Base-by-base conservation (phyloP, 495 filamentous ascomycete genomes). In the Penicillium cinerascens region DNA sequence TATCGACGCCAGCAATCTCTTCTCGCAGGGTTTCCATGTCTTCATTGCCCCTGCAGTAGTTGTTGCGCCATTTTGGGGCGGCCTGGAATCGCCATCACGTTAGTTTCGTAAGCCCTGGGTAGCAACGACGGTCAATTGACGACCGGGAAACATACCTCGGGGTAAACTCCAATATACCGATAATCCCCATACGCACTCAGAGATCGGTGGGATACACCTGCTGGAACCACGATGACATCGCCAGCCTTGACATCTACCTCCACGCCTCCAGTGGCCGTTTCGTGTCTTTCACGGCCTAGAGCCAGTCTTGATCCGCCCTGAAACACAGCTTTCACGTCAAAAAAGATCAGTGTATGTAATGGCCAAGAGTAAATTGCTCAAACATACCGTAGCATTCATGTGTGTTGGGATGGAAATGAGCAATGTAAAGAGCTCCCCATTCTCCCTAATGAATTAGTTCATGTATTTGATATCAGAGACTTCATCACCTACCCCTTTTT, bases 381-480 rank as follows among this genome's bases (percentile, higher is more conserved):
- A 45, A 21, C 16, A 18, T 6, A 37, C 23, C 49, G 21, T 52
- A 52, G 27, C 49, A 52, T 44, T 52, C 49, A 44, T 52, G 49
- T 11, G 40, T 52, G 27, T 52, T 52, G 40, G 49, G 49, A 38
- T 52, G 49, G 27, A 52, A 52, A 22, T 52, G 49, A n/a, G 49
- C 49, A n/a, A 38, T 40, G 20, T n/a, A 52, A 25, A 44, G 5
- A 9, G 49, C 13, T 11, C 49, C 49, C 49, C 49, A 52, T 44
- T 52, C 49, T 5, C 49, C 49, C 49, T 52, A 43, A 43, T 8
- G 17, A 25, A 13, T 23, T 25, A 17, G 15, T 43, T n/a, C n/a
- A n/a, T n/a, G n/a, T n/a, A n/a, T n/a, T n/a, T n/a, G n/a, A n/a
- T n/a, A n/a, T n/a, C n/a, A n/a, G 2, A 43, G 2, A 13, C 10